phyloP scores from a whole-genome alignment of 257 asterid species.

The Leonotis leonurus region DNA sequence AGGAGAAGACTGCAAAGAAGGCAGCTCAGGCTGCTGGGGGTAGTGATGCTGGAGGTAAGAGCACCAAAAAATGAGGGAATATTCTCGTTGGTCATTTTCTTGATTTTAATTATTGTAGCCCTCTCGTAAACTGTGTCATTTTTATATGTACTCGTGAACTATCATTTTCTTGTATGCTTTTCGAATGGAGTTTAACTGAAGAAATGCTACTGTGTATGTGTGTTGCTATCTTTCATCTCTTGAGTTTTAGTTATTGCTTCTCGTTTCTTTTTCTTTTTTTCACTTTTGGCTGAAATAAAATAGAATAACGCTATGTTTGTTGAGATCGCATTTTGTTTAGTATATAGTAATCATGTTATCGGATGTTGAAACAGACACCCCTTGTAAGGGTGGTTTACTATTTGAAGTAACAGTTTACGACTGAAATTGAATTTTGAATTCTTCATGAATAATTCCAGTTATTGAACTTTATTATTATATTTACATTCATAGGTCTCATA shows the following conservation, averaged over 20 bases:
- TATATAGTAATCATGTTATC: neutral
- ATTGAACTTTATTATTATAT: too few relatives aligned
- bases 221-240: neutral
- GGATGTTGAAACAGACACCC: neutral
- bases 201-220: neutral
- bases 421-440: too few relatives aligned
- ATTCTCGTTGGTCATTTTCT: constrained; percentile 2
- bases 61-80: constrained; percentile 51
- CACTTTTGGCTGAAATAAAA: neutral
- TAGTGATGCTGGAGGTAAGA: constrained; percentile 52
- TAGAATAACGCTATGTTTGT: neutral
- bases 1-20: constrained; percentile 76
- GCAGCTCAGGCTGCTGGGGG: constrained; percentile 55
- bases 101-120: neutral
- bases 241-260: too few relatives aligned
- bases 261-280: too few relatives aligned
- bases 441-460: too few relatives aligned
- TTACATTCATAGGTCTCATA: neutral
- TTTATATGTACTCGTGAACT: neutral
- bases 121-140: neutral
- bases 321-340: neutral
- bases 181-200: neutral
- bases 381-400: neutral
- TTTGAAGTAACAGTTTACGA: neutral
- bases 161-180: neutral